Percentiles rank a stretch among this genome's conserved stretches.
These are phyloP conservation scores for Tolypocladium ophioglossoides DNA, from an alignment of 2,329 filamentous ascomycete species.

Conservation along the genomic window DNA sequence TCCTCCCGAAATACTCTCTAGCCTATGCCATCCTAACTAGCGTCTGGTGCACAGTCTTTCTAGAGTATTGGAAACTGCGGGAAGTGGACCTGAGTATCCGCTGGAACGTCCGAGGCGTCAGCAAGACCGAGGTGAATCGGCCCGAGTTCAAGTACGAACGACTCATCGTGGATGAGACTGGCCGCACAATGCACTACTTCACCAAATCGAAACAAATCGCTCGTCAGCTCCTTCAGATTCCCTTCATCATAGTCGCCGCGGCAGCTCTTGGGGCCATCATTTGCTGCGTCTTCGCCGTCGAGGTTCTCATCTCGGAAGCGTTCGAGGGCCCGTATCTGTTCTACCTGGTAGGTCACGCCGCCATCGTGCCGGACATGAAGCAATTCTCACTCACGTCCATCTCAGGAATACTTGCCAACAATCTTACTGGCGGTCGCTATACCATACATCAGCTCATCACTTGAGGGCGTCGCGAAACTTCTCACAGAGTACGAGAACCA, in stretches of 20 bases:
- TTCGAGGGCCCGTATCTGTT: conserved; percentile 60
- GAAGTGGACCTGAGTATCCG: conserved; percentile 61
- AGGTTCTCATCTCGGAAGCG: conserved; percentile 65
- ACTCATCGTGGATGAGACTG: conserved; percentile 50
- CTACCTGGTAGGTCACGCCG: conserved; percentile 41
- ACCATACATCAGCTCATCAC: conserved; percentile 51
- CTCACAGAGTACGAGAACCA: conserved; percentile 68
- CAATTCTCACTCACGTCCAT: not conserved
- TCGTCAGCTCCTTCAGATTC: conserved; percentile 58
- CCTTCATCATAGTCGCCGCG: conserved; percentile 52
- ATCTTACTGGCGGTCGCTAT: conserved; percentile 56
- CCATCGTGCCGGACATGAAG: not conserved
- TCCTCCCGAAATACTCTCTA: conserved; percentile 60
- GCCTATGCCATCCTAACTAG: conserved; percentile 56
- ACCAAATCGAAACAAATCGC: conserved; percentile 52
- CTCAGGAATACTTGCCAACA: conserved; percentile 62
- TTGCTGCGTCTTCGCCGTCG: conserved; percentile 58
- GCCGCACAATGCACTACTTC: conserved; percentile 51
- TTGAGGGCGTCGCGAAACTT: conserved; percentile 51
- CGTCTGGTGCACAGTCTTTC: conserved; percentile 62
- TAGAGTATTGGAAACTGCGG: conserved; percentile 72
- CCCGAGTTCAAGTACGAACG: conserved; percentile 55
- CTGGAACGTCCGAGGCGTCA: conserved; percentile 63
- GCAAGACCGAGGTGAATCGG: conserved; percentile 53
- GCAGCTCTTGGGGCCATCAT: conserved; percentile 55